Evolutionary conservation across 2,329 filamentous ascomycete species (phyloP).

Genomic region (Cercospora brassicicola): DNA sequence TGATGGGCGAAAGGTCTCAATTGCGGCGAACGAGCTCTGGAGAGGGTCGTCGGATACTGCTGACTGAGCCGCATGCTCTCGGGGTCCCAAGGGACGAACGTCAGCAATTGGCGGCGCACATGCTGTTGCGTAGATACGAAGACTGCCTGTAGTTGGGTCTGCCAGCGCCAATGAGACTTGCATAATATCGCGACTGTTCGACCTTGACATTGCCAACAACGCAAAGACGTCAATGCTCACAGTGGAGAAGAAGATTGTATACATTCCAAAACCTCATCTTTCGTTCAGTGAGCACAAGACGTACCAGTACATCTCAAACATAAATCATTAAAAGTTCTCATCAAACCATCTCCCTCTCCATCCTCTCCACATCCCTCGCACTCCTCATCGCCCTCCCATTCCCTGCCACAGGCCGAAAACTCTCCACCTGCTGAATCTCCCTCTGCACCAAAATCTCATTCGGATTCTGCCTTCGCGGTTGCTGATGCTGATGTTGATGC

Average conservation of each 20-base stretch:
- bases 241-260: neutral
- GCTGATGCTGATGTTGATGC: neutral
- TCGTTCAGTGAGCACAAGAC: neutral
- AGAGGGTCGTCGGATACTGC: neutral
- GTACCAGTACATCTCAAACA: neutral
- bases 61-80: neutral
- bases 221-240: no score
- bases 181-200: no score
- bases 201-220: no score
- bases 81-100: neutral
- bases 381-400: conserved; percentile 4
- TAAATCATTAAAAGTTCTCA: neutral
- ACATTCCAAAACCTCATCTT: neutral
- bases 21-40: neutral
- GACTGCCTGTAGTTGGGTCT: neutral
- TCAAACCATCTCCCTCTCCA: conserved; percentile 20
- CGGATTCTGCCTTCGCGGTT: neutral
- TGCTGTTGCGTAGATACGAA: neutral
- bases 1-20: neutral
- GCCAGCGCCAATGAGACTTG: neutral
- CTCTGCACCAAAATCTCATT: conserved; percentile 17
- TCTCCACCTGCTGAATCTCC: conserved; percentile 19
- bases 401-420: conserved; percentile 1
- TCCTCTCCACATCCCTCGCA: conserved; percentile 10
- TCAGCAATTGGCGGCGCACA: neutral